These are phyloP conservation scores for Anthoceros angustus DNA, from an alignment of 225 moss, liverwort and hornwort genomes.

Conservation along the genomic window DNA sequence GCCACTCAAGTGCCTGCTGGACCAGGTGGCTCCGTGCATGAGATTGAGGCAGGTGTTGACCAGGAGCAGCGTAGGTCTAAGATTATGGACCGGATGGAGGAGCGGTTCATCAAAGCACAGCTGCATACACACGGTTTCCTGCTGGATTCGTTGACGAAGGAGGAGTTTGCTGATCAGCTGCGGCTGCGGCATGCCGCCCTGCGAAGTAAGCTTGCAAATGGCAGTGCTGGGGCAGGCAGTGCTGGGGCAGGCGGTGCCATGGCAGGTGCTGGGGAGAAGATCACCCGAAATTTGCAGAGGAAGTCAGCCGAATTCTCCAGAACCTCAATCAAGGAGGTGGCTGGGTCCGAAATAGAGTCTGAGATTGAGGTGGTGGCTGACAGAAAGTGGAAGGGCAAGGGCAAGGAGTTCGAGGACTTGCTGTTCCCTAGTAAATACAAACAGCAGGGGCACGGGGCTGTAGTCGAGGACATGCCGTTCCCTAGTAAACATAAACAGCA, in stretches of 20 bases:
- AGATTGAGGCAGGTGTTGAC: too few relatives aligned
- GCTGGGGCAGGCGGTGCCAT: not conserved
- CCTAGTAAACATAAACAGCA: not conserved
- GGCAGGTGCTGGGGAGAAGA: not conserved
- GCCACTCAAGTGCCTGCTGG: too few relatives aligned
- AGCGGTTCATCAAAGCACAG: not conserved
- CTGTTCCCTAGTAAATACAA: not conserved
- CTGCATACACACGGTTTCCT: not conserved
- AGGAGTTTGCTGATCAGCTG: not conserved
- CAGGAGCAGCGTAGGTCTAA: conserved; percentile 1
- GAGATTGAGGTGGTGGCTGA: not conserved
- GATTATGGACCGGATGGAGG: not conserved
- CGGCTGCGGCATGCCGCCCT: not conserved
- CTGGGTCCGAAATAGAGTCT: not conserved
- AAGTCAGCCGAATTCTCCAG: not conserved
- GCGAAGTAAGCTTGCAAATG: not conserved
- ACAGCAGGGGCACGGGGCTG: not conserved
- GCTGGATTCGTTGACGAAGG: not conserved
- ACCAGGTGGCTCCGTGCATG: too few relatives aligned
- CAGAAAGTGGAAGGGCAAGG: not conserved
- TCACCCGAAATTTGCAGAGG: not conserved
- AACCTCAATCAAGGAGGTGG: not conserved
- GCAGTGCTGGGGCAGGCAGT: not conserved
- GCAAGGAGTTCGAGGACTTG: not conserved
- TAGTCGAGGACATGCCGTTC: not conserved